Base-by-base conservation (phyloP, 2,329 filamentous ascomycete genomes). In the Verruconis gallopava region DNA sequence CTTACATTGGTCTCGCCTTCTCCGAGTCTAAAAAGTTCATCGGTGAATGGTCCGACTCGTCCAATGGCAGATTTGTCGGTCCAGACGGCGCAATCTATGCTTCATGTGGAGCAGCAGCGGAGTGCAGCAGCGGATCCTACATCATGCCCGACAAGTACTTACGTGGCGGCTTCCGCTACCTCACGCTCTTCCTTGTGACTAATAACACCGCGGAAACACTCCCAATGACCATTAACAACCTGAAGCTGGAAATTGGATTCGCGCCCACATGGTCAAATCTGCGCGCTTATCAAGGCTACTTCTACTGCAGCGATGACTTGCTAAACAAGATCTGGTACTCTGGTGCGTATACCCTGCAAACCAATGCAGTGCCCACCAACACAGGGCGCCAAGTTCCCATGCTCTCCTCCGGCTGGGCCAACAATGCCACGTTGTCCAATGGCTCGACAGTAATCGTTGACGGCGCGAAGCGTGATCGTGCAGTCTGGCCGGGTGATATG, bases 111-210 rank as follows among this genome's bases (percentile, higher is more conserved):
- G 44, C 46, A 5, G 45, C 56, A 0, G 57, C 53, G 2, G 47
- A 56, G 1, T n/a, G n/a, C n/a, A n/a, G n/a, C n/a, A n/a, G n/a
- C n/a, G 56, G 57, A n/a, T 61, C 51, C 5, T 66, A 65, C 44
- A 57, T 53, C 5, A 66, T 71, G 59, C 64, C 64, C 0, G 54
- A 65, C 36, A 51, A 53, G 18, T 59, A 63, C 36, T 54, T 70
- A 38, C 62, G 71, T 6, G 70, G 71, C 3, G 69, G 69, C 1
- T 74, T 73, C 48, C 60, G 69, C 14, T 74, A 73, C 46, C 51
- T 74, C 46, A 73, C 67, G 1, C 44, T 67, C 6, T 68, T 68
- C 44, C 54, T 68, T 30, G 9, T 64, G 3, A 59, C 57, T 2
- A 52, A 53, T 4, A 51, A 54, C 12, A 48, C 47, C 5, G 38